Base-by-base conservation (phyloP, 129 eudicot species). In the Helichrysum umbraculigerum region DNA sequence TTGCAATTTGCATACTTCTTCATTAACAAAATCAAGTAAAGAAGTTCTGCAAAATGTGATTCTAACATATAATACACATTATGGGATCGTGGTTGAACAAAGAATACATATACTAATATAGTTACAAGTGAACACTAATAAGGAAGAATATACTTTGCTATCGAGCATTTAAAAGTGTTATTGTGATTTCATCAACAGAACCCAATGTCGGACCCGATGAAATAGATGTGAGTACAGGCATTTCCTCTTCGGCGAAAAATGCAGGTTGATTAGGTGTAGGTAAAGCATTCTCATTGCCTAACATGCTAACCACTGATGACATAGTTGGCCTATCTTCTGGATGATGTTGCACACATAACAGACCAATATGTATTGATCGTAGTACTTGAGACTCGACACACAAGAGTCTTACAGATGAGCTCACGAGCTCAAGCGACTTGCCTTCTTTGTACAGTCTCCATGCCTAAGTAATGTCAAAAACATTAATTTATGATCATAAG, bases 331-430 rank as follows among this genome's bases (percentile, higher is more conserved):
- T 83, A 33, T 88, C 83, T 70, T 81, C 73, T n/a, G 81, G 66
- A 30, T 39, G 78, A 59, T 81, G 74, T 51, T 85, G 92, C 58
- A 85, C 84, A 47, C 92, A 88, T 65, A 88, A 69, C n/a, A 88
- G 47, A 10, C 72, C 87, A 15, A 83, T 32, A 33, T 75, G 83
- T 68, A 83, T 69, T 2, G 70, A 29, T 66, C 86, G 41, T 12
- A 69, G 2, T 19, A 71, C 76, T 69, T 66, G 71, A 21, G 17
- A 70, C 16, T 51, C 50, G 22, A 75, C 72, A 25, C 34, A 60
- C 16, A 7, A 60, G 14, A 29, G 66, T 60, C 30, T 60, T 60
- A 60, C 14, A 25, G 7, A 22, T 2, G 34, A 21, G 66, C 34
- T 60, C 5, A 60, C 34, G 6, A 60, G 34, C 17, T 58, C 76